Evolutionary conservation across 2,329 filamentous ascomycete species (phyloP).

Genomic region (Sarocladium kiliense): DNA sequence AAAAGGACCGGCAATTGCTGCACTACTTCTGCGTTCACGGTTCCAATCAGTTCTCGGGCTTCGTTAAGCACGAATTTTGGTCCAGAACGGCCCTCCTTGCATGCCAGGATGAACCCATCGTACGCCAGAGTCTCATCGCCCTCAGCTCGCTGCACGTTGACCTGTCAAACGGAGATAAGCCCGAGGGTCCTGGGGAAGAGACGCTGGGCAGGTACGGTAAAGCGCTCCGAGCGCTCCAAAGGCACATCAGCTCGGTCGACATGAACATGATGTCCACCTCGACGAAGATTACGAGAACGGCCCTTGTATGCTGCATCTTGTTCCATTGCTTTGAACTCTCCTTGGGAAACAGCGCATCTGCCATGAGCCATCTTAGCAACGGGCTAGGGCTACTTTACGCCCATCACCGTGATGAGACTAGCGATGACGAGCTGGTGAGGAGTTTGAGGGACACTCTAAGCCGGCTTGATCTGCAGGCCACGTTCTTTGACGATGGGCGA

Average conservation of each 20-base stretch:
- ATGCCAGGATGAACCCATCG: constrained; percentile 40
- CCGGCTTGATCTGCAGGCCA: not conserved
- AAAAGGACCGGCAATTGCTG: too few species aligned
- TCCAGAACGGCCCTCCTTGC: too few species aligned
- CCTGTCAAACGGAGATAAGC: constrained; percentile 15
- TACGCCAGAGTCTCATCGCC: constrained; percentile 45
- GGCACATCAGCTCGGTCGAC: constrained; percentile 22
- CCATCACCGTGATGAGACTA: not conserved
- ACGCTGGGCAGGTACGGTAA: constrained; percentile 37
- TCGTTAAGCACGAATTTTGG: too few species aligned
- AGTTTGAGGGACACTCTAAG: not conserved
- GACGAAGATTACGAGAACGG: constrained; percentile 14
- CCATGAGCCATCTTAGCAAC: not conserved
- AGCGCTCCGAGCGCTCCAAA: constrained; percentile 37
- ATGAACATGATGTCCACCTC: constrained; percentile 12
- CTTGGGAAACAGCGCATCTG: not conserved
- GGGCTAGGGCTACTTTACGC: not conserved
- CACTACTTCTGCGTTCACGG: too few species aligned
- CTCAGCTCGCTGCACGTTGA: constrained; percentile 42
- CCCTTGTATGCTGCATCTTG: not conserved
- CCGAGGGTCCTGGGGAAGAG: constrained; percentile 15
- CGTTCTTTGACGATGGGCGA: not conserved
- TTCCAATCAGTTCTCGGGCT: too few species aligned
- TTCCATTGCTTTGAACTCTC: not conserved
- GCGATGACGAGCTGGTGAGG: not conserved